These are phyloP conservation scores for Pleoardoris graminearum DNA, from an alignment of 2,329 filamentous ascomycete genomes.

Conservation along the genomic window DNA sequence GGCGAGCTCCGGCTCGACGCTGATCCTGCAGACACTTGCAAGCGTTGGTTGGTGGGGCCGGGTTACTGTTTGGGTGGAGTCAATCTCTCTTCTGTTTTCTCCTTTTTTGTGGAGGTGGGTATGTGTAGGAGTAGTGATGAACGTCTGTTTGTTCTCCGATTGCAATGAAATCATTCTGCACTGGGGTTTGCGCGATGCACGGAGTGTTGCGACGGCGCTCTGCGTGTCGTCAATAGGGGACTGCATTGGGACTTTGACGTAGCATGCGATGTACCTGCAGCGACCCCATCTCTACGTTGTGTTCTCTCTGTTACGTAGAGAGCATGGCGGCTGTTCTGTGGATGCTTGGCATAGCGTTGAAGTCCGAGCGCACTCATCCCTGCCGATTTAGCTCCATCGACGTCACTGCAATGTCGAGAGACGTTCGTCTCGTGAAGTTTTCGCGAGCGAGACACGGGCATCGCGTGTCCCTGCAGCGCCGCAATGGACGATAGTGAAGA, in stretches of 20 bases:
- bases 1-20: neutral
- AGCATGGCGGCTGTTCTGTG: neutral
- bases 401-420: constrained; percentile 8
- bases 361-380: neutral
- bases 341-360: constrained; percentile 29
- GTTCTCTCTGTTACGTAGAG: neutral
- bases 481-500: constrained; percentile 30
- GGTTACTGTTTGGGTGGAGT: neutral
- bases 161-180: neutral
- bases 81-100: neutral
- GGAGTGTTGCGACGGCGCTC: no score
- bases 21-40: constrained; percentile 6
- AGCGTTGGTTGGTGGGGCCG: constrained; percentile 2
- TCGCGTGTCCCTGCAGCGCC: neutral
- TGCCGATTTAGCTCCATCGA: constrained; percentile 25
- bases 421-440: no score
- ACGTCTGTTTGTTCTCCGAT: neutral
- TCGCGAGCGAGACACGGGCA: no score
- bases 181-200: neutral
- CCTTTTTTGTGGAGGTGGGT: neutral
- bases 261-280: neutral
- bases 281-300: neutral
- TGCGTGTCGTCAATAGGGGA: no score
- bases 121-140: constrained; percentile 6
- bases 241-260: neutral